These are phyloP conservation scores for Diaporthe ampelina DNA, from an alignment of 2,329 filamentous ascomycete genomes.

Conservation along the genomic window DNA sequence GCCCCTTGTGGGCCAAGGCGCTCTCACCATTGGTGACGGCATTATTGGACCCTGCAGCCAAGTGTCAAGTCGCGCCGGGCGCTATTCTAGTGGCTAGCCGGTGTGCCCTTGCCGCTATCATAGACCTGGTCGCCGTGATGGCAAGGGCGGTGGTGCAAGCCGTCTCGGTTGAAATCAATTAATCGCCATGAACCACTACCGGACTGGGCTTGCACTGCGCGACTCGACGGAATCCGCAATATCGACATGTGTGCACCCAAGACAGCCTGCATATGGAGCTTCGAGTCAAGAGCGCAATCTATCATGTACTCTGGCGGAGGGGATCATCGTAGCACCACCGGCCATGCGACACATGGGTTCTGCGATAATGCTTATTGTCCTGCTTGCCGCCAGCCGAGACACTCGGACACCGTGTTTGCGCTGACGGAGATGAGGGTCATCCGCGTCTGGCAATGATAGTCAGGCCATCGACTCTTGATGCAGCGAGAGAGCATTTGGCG, in stretches of 20 bases:
- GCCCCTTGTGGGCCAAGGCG: slow-evolving; percentile 20
- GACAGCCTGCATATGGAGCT: background rate
- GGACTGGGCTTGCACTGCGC: slow-evolving; percentile 10
- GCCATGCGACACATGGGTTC: background rate
- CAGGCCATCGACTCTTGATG: background rate
- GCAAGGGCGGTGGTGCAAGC: slow-evolving; percentile 11
- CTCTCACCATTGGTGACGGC: slow-evolving; percentile 32
- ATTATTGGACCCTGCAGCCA: slow-evolving; percentile 24
- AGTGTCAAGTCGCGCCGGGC: slow-evolving; percentile 14
- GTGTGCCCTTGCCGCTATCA: slow-evolving; percentile 20
- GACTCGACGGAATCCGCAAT: slow-evolving; percentile 20
- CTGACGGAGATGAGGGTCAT: slow-evolving; percentile 20
- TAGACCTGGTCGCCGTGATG: background rate
- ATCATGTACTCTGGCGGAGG: background rate
- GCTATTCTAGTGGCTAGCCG: slow-evolving; percentile 11
- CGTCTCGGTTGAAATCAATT: slow-evolving; percentile 13
- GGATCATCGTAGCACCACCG: slow-evolving; percentile 16
- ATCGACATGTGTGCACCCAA: background rate
- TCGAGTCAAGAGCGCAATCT: slow-evolving; percentile 27
- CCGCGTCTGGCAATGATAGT: slow-evolving; percentile 25
- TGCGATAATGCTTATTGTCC: slow-evolving; percentile 34
- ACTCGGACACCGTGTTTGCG: slow-evolving; percentile 25
- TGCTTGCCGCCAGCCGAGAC: slow-evolving; percentile 30
- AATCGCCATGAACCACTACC: background rate
- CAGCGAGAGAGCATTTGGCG: background rate